Percentiles rank a stretch among this genome's conserved stretches.
Conservation (phyloP, 768 basidiomycete genomes). For the Psilocybe azurescens region DNA sequence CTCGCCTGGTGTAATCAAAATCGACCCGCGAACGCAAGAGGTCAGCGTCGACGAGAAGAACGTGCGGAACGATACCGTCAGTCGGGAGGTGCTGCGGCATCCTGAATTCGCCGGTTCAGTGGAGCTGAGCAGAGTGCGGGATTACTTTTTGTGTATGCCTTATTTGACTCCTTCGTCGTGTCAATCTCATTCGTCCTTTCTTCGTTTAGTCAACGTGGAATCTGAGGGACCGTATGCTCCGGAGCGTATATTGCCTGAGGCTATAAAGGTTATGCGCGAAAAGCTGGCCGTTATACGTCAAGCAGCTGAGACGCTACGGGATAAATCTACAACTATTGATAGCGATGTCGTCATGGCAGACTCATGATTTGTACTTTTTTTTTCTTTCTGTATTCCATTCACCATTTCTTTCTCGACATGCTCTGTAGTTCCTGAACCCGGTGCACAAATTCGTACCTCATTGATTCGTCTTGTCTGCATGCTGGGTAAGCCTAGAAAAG, state of each 20-base stretch:
- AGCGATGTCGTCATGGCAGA: constrained; percentile 60
- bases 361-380: constrained; percentile 12
- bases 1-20: constrained; percentile 76
- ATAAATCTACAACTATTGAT: constrained; percentile 37
- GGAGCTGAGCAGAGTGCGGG: constrained; percentile 82
- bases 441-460: no score
- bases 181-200: neutral
- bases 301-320: constrained; percentile 63
- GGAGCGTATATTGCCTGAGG: constrained; percentile 80
- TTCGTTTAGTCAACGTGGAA: constrained; percentile 77
- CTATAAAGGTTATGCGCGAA: constrained; percentile 79
- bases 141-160: constrained; percentile 88
- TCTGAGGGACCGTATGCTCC: constrained; percentile 90
- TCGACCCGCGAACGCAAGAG: constrained; percentile 60
- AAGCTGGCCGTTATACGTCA: constrained; percentile 69
- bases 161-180: no score
- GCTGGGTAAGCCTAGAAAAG: no score
- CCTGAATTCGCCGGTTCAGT: constrained; percentile 88
- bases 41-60: constrained; percentile 67
- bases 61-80: constrained; percentile 87
- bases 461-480: no score
- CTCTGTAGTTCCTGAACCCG: no score
- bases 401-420: no score
- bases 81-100: constrained; percentile 90
- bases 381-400: no score